These are phyloP conservation scores for Fusarium duplospermum DNA, from an alignment of 2,329 filamentous ascomycete species.

Conservation along the genomic window DNA sequence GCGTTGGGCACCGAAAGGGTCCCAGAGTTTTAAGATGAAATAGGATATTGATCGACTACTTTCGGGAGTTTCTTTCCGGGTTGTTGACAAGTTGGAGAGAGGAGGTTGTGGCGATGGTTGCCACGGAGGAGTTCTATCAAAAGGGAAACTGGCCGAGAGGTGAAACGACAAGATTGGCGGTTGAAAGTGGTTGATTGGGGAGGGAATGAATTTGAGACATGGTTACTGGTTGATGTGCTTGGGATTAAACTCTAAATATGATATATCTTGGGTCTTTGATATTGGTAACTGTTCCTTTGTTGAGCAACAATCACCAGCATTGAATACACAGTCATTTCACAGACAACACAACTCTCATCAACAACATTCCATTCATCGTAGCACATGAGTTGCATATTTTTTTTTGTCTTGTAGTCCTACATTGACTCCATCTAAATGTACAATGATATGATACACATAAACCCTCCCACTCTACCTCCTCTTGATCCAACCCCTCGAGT, in stretches of 20 bases:
- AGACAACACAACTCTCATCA: accelerated
- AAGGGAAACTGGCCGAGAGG: not conserved
- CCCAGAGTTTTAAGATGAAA: not conserved
- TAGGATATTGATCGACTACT: not conserved
- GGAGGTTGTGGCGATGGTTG: not conserved
- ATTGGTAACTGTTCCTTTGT: not conserved
- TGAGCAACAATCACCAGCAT: not conserved
- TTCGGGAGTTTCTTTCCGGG: not conserved
- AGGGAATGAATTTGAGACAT: not conserved
- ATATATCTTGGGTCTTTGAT: not conserved
- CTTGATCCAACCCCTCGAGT: slow-evolving; percentile 56
- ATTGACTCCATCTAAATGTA: slow-evolving; percentile 45
- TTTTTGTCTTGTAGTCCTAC: slow-evolving; percentile 32
- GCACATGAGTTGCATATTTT: slow-evolving; percentile 9
- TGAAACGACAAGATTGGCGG: not conserved
- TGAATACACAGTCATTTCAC: not conserved
- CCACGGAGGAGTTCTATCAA: not conserved
- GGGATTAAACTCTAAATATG: not conserved
- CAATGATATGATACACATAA: slow-evolving; percentile 42
- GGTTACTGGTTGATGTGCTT: not conserved
- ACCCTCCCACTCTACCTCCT: slow-evolving; percentile 45
- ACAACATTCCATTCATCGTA: not conserved
- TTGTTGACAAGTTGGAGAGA: not conserved
- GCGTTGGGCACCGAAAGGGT: not conserved
- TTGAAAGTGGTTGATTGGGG: slow-evolving; percentile 1